Conservation (phyloP, 495 filamentous ascomycete species). For the Tuber melanosporum region DNA sequence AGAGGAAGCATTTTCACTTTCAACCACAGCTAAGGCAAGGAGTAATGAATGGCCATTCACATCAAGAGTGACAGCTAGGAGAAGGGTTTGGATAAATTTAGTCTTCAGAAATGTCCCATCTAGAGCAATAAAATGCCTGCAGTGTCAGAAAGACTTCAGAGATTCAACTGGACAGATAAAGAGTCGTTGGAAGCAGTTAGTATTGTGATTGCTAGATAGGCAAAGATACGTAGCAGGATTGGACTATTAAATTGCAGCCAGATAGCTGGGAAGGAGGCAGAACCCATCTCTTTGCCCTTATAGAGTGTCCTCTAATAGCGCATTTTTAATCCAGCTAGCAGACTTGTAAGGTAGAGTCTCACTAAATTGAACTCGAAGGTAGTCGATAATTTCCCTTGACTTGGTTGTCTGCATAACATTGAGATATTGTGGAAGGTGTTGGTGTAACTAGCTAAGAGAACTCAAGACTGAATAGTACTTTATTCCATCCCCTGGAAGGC, state of each 20-base stretch:
- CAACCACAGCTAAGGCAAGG: not conserved
- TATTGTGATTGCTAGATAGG: too few relatives aligned
- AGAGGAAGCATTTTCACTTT: not conserved
- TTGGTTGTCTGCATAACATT: conserved; percentile 11
- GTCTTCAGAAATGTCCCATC: too few relatives aligned
- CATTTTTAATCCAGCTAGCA: not conserved
- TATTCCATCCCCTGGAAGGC: not conserved
- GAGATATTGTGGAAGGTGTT: not conserved
- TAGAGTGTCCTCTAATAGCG: conserved; percentile 6
- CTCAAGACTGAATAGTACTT: not conserved
- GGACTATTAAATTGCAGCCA: too few relatives aligned
- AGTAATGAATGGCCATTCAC: not conserved
- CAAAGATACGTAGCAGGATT: too few relatives aligned
- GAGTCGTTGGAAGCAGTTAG: not conserved
- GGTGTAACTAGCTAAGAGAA: conserved; percentile 8
- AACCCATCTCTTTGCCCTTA: conserved; percentile 8
- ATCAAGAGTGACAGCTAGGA: not conserved
- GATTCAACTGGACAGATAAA: not conserved
- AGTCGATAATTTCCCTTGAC: conserved; percentile 1
- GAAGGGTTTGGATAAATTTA: too few relatives aligned
- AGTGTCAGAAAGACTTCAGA: not conserved
- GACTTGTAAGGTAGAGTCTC: not conserved
- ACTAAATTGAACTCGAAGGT: conserved; percentile 1
- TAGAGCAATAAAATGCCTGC: too few relatives aligned
- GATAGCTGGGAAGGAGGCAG: conserved; percentile 3